Base-by-base conservation (phyloP, 495 filamentous ascomycete species). In the Trichoderma erinaceum region DNA sequence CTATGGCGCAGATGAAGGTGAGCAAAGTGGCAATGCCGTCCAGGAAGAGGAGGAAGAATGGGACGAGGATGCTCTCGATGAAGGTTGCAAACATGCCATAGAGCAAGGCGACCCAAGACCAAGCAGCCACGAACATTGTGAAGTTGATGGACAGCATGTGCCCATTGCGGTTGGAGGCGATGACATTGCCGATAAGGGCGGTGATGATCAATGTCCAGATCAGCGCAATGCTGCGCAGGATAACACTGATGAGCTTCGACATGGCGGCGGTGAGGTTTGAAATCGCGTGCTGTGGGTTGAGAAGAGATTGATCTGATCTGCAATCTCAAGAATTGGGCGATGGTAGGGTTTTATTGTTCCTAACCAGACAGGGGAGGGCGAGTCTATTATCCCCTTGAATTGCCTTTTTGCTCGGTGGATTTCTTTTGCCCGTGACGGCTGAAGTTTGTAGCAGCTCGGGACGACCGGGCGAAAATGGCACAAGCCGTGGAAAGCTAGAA, bases 121-220 rank as follows among this genome's bases (percentile, higher is more conserved):
- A n/a, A 0, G 76, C 79, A 50, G 77, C 74, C 38, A 81, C 80
- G 71, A 83, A 83, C 77, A 83, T 82, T 72, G 76, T 69, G 74
- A 82, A 83, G 75, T 83, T 82, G 73, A 82, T 73, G 70, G 80
- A 78, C 21, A 79, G 73, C 27, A 74, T 75, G 32, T 79, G 73
- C 64, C 77, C 80, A 71, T 64, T 66, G 38, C 76, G 66, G 71
- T 81, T 80, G 71, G 61, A 76, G 15, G 80, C 78, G 69, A 82
- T 80, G 70, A 83, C 77, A 70, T 83, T 83, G 73, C 81, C 81
- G 73, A 83, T 76, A 43, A 83, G 77, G 29, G 75, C 80, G 8
- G 81, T 82, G 18, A 78, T 74, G 70, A 83, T 72, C 44, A 83
- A 64, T 66, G 78, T 71, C 61, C 78, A 78, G 67, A 83, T 70